Evolutionary conservation across 305 asterid species (phyloP), one percentile per base, ranked within the genome.

Genomic region (Fraxinus floribunda): DNA sequence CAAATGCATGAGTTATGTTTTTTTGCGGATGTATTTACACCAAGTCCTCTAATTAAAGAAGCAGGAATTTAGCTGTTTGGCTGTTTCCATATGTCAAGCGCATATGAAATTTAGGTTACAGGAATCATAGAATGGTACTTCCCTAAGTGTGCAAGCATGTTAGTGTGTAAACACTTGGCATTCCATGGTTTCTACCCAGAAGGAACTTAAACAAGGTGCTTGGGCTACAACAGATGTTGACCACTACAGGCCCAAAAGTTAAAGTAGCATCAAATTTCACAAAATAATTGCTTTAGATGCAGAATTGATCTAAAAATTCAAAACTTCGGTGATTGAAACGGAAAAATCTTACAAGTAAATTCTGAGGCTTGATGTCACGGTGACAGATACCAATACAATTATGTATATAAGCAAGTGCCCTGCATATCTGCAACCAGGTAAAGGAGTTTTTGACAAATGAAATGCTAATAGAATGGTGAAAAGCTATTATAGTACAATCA

Each of bases 291-390:
- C 73, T 13, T 11, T 30, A 24, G 79, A 76, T 76, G 49, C 75
- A 71, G 79, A 64, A 77, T 20, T 26, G 22, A 78, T 38, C 68
- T 3, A 18, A 70, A 77, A 29, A 70, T 34, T 39, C 76, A 78
- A 73, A 57, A 79, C 26, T 80, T 49, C 64, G 68, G 41, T 34
- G 18, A 26, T 82, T 81, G 75, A 73, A 52, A 75, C 79, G 57
- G 84, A 75, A 80, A 83, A 68, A 64, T 86, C 98, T 91, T 88
- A 96, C 99, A 83, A 96, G 94, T 86, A 96, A 88, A 91, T 96
- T 96, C 87, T 96, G 99, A 84, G 99, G 99, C 89, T 96, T 96
- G 90, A 96, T 96, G 86, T 96, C 99, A 64, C 98, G 97, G 87
- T 96, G 99, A 82, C 99, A 96, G 74, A 96, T 91, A 66, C 98